phyloP scores from a whole-genome alignment of 345 rosid genomes.

The Syzygium oleosum region DNA sequence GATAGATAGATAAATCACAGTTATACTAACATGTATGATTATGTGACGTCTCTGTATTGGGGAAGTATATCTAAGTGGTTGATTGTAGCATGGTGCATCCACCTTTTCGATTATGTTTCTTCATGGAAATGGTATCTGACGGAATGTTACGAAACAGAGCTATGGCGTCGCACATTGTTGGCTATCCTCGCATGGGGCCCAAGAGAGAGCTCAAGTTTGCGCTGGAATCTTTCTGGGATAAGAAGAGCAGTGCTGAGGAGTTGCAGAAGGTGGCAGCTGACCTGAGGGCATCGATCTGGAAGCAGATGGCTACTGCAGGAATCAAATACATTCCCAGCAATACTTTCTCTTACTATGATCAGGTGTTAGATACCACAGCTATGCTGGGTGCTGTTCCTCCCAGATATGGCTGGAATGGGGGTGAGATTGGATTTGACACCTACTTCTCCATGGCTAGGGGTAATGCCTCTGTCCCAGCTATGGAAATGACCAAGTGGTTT shows the following conservation, averaged over 20 bases:
- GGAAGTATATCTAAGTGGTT: background rate
- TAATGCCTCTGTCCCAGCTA: constrained; percentile 89
- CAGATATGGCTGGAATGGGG: constrained; percentile 73
- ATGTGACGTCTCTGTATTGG: background rate
- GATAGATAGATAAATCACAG: background rate
- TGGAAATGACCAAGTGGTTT: constrained; percentile 99
- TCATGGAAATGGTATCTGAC: background rate
- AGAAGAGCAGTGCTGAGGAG: constrained; percentile 78
- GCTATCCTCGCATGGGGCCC: constrained; percentile 99
- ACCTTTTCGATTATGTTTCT: background rate
- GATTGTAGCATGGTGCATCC: background rate
- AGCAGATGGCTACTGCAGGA: constrained; percentile 80
- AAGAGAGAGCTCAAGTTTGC: constrained; percentile 96
- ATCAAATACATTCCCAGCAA: constrained; percentile 94
- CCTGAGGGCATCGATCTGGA: constrained; percentile 85
- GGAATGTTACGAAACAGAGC: constrained; percentile 9
- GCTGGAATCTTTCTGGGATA: constrained; percentile 96
- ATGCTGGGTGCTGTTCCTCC: constrained; percentile 96
- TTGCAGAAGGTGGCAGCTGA: constrained; percentile 78
- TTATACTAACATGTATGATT: background rate
- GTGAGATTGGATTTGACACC: constrained; percentile 73
- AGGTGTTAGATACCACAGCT: constrained; percentile 82
- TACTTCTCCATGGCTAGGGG: constrained; percentile 99
- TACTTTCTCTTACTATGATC: constrained; percentile 89
- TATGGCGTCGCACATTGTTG: constrained; percentile 96